Base-by-base conservation (phyloP, 108 stramenopile species). In the Skeletonema grethae region DNA sequence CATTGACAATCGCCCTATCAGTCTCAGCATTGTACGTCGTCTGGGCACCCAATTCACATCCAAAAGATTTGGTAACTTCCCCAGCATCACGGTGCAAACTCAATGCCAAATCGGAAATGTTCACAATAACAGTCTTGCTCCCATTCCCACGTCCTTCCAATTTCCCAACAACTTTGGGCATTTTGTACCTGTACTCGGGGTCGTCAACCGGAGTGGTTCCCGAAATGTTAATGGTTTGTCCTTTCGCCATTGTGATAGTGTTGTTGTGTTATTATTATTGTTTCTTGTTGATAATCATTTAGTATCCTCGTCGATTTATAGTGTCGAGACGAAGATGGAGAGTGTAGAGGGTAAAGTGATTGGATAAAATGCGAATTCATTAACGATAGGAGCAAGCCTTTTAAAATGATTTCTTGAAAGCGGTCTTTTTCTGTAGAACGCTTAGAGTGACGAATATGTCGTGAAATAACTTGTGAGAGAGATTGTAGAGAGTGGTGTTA, bases 141-240 rank as follows among this genome's bases (percentile, higher is more conserved):
- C 99, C 99, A 76, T 99, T 99, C 64, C 99, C 99, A 61, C 97
- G 87, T 29, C 99, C 99, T 86, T 99, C 99, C 69, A 98, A 90
- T 69, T 98, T 98, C 53, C 94, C 97, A 75, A 85, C 85, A 38
- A 99, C 94, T 29, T 91, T 93, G 15, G 97, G 97, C 98, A 98
- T 99, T 82, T 95, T 97, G 90, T 99, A 98, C 56, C 97, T 95
- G 72, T 95, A 97, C 35, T 90, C 91, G n/a, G 94, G 94, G 84
- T 97, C 97, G 66, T 97, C 93, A 55, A 97, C 73, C 13, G 97
- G 94, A 7, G 85, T 93, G 6, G 66, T 69, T 10, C 97, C 97
- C 20, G 91, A 48, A 69, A 97, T 95, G 88, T 97, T 97, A 75
- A 97, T 92, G 59, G 92, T 70, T 53, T 86, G 82, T 72, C 91